phyloP scores from a whole-genome alignment of 768 basidiomycete genomes.

The Pluteus cervinus region DNA sequence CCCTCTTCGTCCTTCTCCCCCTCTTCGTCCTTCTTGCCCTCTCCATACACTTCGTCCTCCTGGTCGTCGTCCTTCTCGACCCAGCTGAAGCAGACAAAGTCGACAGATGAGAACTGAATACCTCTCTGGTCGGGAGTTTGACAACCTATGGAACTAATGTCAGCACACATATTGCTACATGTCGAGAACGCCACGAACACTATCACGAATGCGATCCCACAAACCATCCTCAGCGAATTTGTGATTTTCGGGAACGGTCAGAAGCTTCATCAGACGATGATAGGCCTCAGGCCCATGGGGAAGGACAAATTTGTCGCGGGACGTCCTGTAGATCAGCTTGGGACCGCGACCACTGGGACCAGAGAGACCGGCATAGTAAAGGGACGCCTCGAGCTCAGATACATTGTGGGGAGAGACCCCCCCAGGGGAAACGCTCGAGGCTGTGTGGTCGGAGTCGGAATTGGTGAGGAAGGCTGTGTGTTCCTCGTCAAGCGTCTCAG shows the following conservation, averaged over 20 bases:
- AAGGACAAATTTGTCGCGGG: slow-evolving; percentile 18
- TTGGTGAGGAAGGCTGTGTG: no score
- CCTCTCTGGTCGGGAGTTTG: slow-evolving; percentile 9
- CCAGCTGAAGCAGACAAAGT: slow-evolving; percentile 2
- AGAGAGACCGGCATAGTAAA: slow-evolving; percentile 25
- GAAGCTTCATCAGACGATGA: slow-evolving; percentile 22
- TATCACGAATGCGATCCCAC: slow-evolving; percentile 24
- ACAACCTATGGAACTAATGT: slow-evolving; percentile 28
- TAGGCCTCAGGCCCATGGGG: slow-evolving; percentile 24
- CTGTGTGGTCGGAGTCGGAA: no score
- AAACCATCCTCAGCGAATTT: slow-evolving; percentile 21
- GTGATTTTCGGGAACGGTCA: slow-evolving; percentile 19
- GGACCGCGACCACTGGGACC: slow-evolving; percentile 22
- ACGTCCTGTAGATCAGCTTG: slow-evolving; percentile 28
- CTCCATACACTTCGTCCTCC: slow-evolving; percentile 14
- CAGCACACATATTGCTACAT: slow-evolving; percentile 20
- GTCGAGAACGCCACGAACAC: slow-evolving; percentile 27
- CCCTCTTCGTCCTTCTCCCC: slow-evolving; percentile 10
- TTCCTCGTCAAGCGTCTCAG: no score
- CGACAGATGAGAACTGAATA: neutral
- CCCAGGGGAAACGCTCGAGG: no score
- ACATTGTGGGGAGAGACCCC: slow-evolving; percentile 16
- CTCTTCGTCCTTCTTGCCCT: slow-evolving; percentile 6
- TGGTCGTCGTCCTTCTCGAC: slow-evolving; percentile 6
- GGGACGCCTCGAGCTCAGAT: slow-evolving; percentile 18